phyloP scores from a whole-genome alignment of 1,284 basidiomycete species.

The Agaricales sp. region DNA sequence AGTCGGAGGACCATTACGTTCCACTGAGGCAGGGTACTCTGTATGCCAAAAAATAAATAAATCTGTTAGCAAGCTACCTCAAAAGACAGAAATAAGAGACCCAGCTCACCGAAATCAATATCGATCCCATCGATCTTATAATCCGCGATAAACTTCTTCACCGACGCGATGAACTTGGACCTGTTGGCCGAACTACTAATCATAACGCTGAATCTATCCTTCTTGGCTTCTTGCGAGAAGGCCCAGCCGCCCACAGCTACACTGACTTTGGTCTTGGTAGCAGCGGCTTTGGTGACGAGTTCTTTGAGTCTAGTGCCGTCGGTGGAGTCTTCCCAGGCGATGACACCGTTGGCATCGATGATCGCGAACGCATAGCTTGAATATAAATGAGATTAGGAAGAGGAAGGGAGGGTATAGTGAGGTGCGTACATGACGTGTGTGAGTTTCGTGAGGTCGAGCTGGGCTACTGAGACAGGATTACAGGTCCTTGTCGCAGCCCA shows the following conservation, averaged over 20 bases:
- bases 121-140: slow-evolving; percentile 10
- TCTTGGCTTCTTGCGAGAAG: slow-evolving; percentile 10
- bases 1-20: slow-evolving; percentile 11
- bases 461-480: slow-evolving; percentile 7
- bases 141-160: slow-evolving; percentile 3
- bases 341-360: too few species aligned
- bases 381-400: slow-evolving; percentile 1
- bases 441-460: slow-evolving; percentile 9
- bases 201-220: slow-evolving; percentile 8
- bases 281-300: slow-evolving; percentile 7
- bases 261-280: slow-evolving; percentile 9
- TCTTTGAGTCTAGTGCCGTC: slow-evolving; percentile 2
- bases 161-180: slow-evolving; percentile 10
- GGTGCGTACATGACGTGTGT: slow-evolving; percentile 5
- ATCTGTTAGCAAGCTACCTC: background rate
- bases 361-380: too few species aligned
- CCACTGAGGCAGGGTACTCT: slow-evolving; percentile 13
- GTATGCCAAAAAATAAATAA: too few species aligned
- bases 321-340: background rate
- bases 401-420: background rate
- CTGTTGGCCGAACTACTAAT: slow-evolving; percentile 3
- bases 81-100: background rate
- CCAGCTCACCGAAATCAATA: background rate
- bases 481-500: slow-evolving; percentile 12
- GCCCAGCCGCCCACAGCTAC: slow-evolving; percentile 14